These are phyloP conservation scores for Xylaria sp. DNA, from an alignment of 2,329 filamentous ascomycete genomes.

Conservation along the genomic window DNA sequence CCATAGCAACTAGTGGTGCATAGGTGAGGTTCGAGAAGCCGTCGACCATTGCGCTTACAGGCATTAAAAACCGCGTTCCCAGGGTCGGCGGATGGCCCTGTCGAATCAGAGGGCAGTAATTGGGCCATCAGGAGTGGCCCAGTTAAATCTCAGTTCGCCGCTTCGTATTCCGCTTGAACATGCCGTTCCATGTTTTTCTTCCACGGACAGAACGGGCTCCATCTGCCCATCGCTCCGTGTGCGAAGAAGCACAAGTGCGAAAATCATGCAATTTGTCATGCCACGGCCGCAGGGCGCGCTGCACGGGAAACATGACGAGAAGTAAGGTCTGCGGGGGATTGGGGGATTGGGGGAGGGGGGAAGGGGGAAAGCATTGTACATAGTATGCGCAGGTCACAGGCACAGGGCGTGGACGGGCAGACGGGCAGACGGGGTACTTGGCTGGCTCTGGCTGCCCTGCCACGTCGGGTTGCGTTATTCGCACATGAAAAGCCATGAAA, in stretches of 20 bases:
- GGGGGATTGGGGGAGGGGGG: neutral
- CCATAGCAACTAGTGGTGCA: conserved; percentile 24
- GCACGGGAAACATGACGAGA: no score
- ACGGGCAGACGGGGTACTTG: neutral
- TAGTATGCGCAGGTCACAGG: no score
- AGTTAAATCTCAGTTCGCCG: conserved; percentile 26
- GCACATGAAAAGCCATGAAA: conserved; percentile 1
- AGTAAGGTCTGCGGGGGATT: no score
- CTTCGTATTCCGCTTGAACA: conserved; percentile 29
- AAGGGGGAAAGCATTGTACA: no score
- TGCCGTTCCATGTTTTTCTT: neutral
- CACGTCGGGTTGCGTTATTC: neutral
- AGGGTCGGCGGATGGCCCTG: neutral
- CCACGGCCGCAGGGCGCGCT: neutral
- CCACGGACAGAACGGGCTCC: no score
- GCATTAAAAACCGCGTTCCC: neutral
- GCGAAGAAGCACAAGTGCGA: neutral
- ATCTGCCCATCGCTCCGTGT: neutral
- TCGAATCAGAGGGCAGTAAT: neutral
- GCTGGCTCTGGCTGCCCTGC: neutral
- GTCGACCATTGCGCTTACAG: conserved; percentile 9
- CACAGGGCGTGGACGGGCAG: no score
- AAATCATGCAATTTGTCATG: conserved; percentile 11
- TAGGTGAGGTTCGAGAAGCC: conserved; percentile 23
- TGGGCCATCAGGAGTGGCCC: neutral